Conservation (phyloP, 192 early-diverging fungal species). For the Paraglomus occultum region DNA sequence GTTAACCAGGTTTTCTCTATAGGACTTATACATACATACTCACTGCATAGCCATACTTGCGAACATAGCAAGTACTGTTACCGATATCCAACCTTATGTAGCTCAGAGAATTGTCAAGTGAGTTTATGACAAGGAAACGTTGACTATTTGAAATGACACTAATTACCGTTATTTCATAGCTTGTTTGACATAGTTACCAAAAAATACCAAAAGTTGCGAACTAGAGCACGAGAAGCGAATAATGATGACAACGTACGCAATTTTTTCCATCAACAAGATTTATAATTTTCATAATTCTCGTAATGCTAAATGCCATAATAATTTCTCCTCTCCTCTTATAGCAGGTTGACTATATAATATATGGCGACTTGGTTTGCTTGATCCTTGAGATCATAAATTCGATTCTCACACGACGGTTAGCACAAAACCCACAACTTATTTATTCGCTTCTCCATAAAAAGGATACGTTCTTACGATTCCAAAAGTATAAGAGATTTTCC, state of each 20-base stretch:
- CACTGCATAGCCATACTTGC: slow-evolving; percentile 61
- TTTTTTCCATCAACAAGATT: neutral
- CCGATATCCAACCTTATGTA: slow-evolving; percentile 64
- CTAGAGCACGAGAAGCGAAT: slow-evolving; percentile 33
- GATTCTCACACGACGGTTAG: slow-evolving; percentile 56
- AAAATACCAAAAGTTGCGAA: slow-evolving; percentile 58
- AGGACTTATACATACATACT: slow-evolving; percentile 72
- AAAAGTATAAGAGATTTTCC: slow-evolving; percentile 50
- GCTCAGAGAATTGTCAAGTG: slow-evolving; percentile 69
- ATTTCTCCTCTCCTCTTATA: neutral
- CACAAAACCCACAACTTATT: slow-evolving; percentile 65
- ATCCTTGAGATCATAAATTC: slow-evolving; percentile 75
- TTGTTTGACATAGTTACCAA: slow-evolving; percentile 67
- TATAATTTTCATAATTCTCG: neutral
- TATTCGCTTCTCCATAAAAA: slow-evolving; percentile 67
- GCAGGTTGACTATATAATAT: slow-evolving; percentile 54
- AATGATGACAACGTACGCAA: slow-evolving; percentile 41
- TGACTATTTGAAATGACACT: neutral
- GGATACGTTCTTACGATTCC: slow-evolving; percentile 61
- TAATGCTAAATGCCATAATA: neutral
- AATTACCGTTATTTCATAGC: slow-evolving; percentile 32
- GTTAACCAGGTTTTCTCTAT: neutral
- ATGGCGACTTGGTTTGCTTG: slow-evolving; percentile 62
- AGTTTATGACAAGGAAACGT: neutral
- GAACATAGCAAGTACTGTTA: slow-evolving; percentile 59